phyloP scores from a whole-genome alignment of 2,329 filamentous ascomycete genomes.

The Aspergillus ruber region DNA sequence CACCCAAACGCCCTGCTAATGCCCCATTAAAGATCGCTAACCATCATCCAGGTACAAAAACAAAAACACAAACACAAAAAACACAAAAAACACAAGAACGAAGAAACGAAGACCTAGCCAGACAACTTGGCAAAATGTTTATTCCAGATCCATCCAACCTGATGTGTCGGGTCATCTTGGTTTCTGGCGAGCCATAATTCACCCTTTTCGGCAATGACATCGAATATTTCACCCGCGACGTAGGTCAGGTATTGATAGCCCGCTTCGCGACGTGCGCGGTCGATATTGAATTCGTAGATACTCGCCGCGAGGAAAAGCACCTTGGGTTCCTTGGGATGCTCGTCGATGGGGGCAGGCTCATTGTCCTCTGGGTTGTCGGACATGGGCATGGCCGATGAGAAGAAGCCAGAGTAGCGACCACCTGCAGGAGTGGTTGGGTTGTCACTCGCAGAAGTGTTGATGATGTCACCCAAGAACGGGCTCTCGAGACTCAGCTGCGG shows the following conservation, averaged over 20 bases:
- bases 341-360: slow-evolving; percentile 36
- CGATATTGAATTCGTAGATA: slow-evolving; percentile 95
- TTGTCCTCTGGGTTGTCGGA: slow-evolving; percentile 52
- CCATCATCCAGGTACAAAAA: neutral
- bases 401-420: slow-evolving; percentile 66
- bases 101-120: slow-evolving; percentile 1
- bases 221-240: slow-evolving; percentile 87
- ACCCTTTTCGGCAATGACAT: slow-evolving; percentile 91
- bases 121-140: slow-evolving; percentile 75
- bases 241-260: slow-evolving; percentile 96
- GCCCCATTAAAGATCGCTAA: neutral
- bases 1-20: no score
- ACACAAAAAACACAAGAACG: neutral
- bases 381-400: slow-evolving; percentile 80
- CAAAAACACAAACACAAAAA: neutral
- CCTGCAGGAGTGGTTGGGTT: slow-evolving; percentile 28
- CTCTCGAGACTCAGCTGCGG: slow-evolving; percentile 41
- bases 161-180: slow-evolving; percentile 74
- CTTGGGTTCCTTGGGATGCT: slow-evolving; percentile 42
- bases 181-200: slow-evolving; percentile 97
- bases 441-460: slow-evolving; percentile 25
- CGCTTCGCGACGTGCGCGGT: slow-evolving; percentile 81
- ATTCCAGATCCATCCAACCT: slow-evolving; percentile 97
- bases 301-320: slow-evolving; percentile 88
- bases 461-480: slow-evolving; percentile 37